Percentiles rank a stretch among this genome's conserved stretches.
Conservation (phyloP, 495 filamentous ascomycete species). For the Penicillium longicatenatum region DNA sequence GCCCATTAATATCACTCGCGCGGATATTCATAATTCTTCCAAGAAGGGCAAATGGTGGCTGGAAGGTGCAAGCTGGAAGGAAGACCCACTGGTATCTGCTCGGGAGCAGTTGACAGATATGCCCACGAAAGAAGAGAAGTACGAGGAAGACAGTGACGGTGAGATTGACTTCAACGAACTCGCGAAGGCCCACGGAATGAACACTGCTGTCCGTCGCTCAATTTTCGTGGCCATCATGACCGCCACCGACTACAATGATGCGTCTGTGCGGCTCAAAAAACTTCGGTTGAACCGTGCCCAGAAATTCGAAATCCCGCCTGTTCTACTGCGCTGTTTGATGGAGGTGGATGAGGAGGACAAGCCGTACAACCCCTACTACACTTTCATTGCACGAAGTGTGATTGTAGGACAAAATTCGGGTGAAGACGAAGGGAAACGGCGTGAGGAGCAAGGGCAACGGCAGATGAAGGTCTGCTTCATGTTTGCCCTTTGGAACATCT, state of each 20-base stretch:
- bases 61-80: slow-evolving; percentile 86
- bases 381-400: slow-evolving; percentile 79
- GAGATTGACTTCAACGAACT: slow-evolving; percentile 70
- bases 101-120: slow-evolving; percentile 36
- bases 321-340: slow-evolving; percentile 84
- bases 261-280: slow-evolving; percentile 73
- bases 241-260: slow-evolving; percentile 83
- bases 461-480: slow-evolving; percentile 81
- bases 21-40: slow-evolving; percentile 77
- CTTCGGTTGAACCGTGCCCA: slow-evolving; percentile 83
- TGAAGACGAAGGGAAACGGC: slow-evolving; percentile 72
- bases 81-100: slow-evolving; percentile 43
- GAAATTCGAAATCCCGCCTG: slow-evolving; percentile 81
- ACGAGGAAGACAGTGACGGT: slow-evolving; percentile 48
- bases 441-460: slow-evolving; percentile 48
- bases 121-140: slow-evolving; percentile 15
- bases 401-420: too few relatives aligned
- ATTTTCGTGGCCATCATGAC: slow-evolving; percentile 92
- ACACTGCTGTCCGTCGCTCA: slow-evolving; percentile 86
- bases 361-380: slow-evolving; percentile 96
- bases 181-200: slow-evolving; percentile 86
- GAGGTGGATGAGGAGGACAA: slow-evolving; percentile 75
- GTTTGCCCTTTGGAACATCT: slow-evolving; percentile 83
- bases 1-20: slow-evolving; percentile 76
- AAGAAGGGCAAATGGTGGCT: slow-evolving; percentile 98